These are phyloP conservation scores for Gamarada debralockiae DNA, from an alignment of 495 filamentous ascomycete genomes.

Conservation along the genomic window DNA sequence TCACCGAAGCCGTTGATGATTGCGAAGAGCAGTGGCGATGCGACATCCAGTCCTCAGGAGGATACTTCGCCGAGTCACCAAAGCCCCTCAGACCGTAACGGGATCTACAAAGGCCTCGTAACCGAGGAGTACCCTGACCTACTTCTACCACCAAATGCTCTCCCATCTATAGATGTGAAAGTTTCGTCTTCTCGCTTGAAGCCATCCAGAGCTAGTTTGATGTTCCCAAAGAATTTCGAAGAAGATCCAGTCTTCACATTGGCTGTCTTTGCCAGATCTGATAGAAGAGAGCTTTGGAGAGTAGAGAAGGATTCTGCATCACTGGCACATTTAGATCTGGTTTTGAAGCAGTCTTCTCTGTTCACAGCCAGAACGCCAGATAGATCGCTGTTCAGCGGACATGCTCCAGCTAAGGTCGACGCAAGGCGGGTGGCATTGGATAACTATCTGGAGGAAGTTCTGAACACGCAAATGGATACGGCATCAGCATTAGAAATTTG, in stretches of 20 bases:
- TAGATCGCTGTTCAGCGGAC: slow-evolving; percentile 79
- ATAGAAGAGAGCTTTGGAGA: slow-evolving; percentile 82
- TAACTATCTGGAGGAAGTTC: slow-evolving; percentile 75
- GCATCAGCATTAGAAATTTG: slow-evolving; percentile 77
- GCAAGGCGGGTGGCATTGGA: slow-evolving; percentile 78
- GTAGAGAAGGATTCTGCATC: slow-evolving; percentile 87
- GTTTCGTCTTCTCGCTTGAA: slow-evolving; percentile 92
- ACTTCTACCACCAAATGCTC: slow-evolving; percentile 83
- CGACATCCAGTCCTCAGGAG: slow-evolving; percentile 7
- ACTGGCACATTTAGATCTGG: slow-evolving; percentile 75
- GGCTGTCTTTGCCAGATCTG: slow-evolving; percentile 73
- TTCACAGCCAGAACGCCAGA: slow-evolving; percentile 78
- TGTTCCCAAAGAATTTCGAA: slow-evolving; percentile 65
- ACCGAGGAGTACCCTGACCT: slow-evolving; percentile 82
- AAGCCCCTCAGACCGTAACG: slow-evolving; percentile 13
- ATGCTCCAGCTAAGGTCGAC: slow-evolving; percentile 92
- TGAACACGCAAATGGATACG: slow-evolving; percentile 79
- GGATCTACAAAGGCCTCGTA: slow-evolving; percentile 62
- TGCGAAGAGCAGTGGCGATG: slow-evolving; percentile 30
- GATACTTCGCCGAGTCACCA: slow-evolving; percentile 7
- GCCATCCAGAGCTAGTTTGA: slow-evolving; percentile 79
- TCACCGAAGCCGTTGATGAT: slow-evolving; percentile 37
- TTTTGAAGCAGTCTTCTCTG: slow-evolving; percentile 63
- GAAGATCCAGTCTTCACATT: slow-evolving; percentile 94
- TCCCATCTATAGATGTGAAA: slow-evolving; percentile 77